A percentile compares a stretch with the other conserved stretches of the same genome.
These are phyloP conservation scores for Lasiodiplodia sp. DNA, from an alignment of 2,329 filamentous ascomycete species.

Conservation along the genomic window DNA sequence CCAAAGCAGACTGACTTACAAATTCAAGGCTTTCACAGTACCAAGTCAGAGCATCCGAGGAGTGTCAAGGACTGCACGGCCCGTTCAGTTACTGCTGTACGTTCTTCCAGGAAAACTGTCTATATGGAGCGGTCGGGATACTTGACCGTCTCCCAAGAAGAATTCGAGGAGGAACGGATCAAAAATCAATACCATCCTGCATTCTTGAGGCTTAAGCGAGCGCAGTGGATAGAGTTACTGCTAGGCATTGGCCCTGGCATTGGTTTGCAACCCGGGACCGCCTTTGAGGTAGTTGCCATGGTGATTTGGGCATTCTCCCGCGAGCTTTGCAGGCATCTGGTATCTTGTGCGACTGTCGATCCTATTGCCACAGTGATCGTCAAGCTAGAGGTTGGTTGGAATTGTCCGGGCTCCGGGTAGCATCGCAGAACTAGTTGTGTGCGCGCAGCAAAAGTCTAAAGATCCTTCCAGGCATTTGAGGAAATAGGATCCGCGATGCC, in stretches of 20 bases:
- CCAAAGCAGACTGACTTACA: background rate
- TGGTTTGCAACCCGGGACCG: background rate
- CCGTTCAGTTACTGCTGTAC: background rate
- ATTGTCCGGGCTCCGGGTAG: background rate
- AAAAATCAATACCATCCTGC: background rate
- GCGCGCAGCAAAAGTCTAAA: background rate
- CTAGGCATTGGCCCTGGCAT: background rate
- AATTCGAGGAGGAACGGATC: background rate
- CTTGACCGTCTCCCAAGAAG: too few relatives aligned
- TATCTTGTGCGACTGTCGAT: background rate
- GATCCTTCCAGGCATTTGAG: constrained; percentile 1
- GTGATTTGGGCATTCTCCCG: background rate
- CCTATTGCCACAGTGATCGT: background rate
- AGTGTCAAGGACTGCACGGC: background rate
- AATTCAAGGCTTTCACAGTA: background rate
- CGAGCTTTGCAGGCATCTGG: background rate
- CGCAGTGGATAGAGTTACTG: background rate
- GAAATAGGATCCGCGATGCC: background rate
- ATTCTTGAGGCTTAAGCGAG: background rate
- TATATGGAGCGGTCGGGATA: background rate
- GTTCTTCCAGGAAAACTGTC: background rate
- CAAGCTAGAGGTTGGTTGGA: background rate
- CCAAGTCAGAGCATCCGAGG: background rate
- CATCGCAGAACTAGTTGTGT: constrained; percentile 1
- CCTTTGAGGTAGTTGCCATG: background rate